Conservation (phyloP, 2,329 filamentous ascomycete species). For the Aquanectria penicillioides region DNA sequence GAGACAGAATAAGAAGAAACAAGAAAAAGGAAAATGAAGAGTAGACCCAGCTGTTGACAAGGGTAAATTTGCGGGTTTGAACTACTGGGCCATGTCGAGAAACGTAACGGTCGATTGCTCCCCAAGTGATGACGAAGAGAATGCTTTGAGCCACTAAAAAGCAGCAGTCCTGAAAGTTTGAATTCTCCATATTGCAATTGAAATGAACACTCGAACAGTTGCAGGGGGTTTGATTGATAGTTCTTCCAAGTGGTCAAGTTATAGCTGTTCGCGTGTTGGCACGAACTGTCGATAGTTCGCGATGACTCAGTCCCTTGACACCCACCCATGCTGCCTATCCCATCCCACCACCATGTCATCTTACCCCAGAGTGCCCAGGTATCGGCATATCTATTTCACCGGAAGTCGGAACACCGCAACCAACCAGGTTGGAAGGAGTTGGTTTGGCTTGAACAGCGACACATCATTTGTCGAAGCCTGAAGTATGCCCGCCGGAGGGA, state of each 20-base stretch:
- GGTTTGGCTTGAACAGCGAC: too few species aligned
- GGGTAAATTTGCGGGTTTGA: neutral
- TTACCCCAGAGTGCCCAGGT: neutral
- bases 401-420: neutral
- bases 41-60: conserved; percentile 19
- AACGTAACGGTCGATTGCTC: conserved; percentile 11
- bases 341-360: too few species aligned
- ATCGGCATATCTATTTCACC: neutral
- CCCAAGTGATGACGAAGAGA: conserved; percentile 10
- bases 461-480: too few species aligned
- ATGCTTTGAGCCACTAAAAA: conserved; percentile 10
- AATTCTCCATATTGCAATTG: neutral
- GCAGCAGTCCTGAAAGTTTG: neutral
- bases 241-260: too few species aligned
- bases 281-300: too few species aligned
- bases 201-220: neutral
- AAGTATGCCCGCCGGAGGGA: too few species aligned
- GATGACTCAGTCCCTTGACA: neutral
- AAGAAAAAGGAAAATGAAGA: conserved; percentile 1
- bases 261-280: too few species aligned
- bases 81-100: conserved; percentile 13
- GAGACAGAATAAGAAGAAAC: conserved; percentile 13
- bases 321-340: neutral
- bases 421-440: too few species aligned
- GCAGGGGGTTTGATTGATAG: neutral